These are phyloP conservation scores for Cordyceps militaris DNA, from an alignment of 2,329 filamentous ascomycete genomes.

Conservation along the genomic window DNA sequence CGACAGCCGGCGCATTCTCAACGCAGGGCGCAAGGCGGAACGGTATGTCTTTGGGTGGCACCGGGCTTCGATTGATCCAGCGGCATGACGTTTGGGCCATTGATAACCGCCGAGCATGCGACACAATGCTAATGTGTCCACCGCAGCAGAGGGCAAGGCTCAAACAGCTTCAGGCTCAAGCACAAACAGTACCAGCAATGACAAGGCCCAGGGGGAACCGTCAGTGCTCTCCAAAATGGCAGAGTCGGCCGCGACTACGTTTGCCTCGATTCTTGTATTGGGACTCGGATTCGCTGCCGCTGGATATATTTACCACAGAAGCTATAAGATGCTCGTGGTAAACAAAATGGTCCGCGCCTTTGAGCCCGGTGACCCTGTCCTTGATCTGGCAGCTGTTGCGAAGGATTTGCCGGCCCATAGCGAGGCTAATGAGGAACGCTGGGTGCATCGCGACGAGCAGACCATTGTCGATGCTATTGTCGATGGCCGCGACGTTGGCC, in stretches of 20 bases:
- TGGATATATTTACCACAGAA: slow-evolving; percentile 71
- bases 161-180: neutral
- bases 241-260: slow-evolving; percentile 67
- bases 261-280: slow-evolving; percentile 66
- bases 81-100: neutral
- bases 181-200: neutral
- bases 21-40: slow-evolving; percentile 21
- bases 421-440: slow-evolving; percentile 40
- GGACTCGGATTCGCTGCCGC: slow-evolving; percentile 58
- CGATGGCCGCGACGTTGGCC: slow-evolving; percentile 61
- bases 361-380: slow-evolving; percentile 80
- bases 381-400: slow-evolving; percentile 66
- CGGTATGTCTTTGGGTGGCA: slow-evolving; percentile 20
- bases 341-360: slow-evolving; percentile 91
- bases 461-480: slow-evolving; percentile 75
- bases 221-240: slow-evolving; percentile 54
- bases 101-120: neutral
- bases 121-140: neutral
- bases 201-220: slow-evolving; percentile 21
- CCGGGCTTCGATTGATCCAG: neutral
- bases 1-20: slow-evolving; percentile 19
- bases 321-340: slow-evolving; percentile 87
- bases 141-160: neutral
- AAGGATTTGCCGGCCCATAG: slow-evolving; percentile 45
- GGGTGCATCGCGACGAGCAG: slow-evolving; percentile 83